A percentile compares a stretch with the other conserved stretches of the same genome.
These are phyloP conservation scores for Tolypocladium endophyticum DNA, from an alignment of 2,329 filamentous ascomycete genomes.

Conservation along the genomic window DNA sequence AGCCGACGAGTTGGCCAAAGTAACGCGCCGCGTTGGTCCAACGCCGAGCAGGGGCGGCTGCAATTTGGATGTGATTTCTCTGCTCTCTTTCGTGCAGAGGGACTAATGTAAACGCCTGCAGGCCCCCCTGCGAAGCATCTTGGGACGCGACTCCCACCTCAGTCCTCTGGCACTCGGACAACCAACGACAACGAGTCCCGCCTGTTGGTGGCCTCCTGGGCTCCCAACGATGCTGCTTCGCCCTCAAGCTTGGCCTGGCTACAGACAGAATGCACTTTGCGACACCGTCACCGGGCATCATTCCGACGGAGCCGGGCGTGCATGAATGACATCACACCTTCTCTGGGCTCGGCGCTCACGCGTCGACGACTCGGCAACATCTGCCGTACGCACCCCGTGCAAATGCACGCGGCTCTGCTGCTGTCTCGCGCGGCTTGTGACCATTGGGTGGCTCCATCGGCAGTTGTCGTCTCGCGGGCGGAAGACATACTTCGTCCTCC, in stretches of 20 bases:
- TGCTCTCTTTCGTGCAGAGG: background rate
- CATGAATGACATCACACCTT: background rate
- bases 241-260: background rate
- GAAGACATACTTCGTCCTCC: background rate
- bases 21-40: background rate
- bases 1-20: background rate
- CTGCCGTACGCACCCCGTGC: background rate
- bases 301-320: background rate
- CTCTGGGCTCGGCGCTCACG: background rate
- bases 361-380: background rate
- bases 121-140: background rate
- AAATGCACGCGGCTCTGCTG: background rate
- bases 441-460: background rate
- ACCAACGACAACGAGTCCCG: background rate
- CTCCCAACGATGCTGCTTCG: background rate
- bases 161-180: background rate
- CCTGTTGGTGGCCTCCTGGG: background rate
- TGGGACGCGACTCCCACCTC: background rate
- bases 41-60: background rate
- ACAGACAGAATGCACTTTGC: background rate
- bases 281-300: no score
- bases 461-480: background rate
- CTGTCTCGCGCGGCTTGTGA: background rate
- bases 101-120: background rate
- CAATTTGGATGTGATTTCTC: background rate